Evolutionary conservation across 2,329 filamentous ascomycete genomes (phyloP).

Genomic region (Pestalotiopsis sp.): DNA sequence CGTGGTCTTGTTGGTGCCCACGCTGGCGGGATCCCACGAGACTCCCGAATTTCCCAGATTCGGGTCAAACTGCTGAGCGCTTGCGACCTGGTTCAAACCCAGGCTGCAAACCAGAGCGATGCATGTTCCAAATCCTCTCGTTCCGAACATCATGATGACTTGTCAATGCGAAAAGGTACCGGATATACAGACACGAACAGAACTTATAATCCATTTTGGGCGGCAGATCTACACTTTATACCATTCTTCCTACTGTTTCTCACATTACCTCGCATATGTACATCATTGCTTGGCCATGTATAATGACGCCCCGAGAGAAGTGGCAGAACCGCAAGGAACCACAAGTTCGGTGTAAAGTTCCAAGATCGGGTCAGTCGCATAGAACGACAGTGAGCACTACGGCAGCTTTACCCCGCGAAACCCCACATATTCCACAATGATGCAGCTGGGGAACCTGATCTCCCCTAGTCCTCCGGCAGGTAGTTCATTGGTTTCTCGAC

Average conservation of each 20-base stretch:
- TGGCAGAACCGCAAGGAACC: neutral
- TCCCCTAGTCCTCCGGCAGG: neutral
- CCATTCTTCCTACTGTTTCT: neutral
- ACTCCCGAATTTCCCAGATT: slow-evolving; percentile 28
- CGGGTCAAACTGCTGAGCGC: slow-evolving; percentile 32
- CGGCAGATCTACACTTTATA: neutral
- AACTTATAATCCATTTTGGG: neutral
- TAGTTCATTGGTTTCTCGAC: neutral
- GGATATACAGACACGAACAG: neutral
- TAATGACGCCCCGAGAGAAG: neutral
- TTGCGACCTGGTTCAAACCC: slow-evolving; percentile 13
- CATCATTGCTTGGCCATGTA: neutral
- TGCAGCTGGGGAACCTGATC: neutral
- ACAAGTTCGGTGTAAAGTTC: neutral
- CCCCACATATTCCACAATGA: neutral
- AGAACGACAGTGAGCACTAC: neutral
- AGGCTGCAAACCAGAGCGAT: slow-evolving; percentile 16
- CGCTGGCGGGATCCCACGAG: slow-evolving; percentile 30
- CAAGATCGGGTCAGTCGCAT: neutral
- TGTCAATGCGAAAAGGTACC: neutral
- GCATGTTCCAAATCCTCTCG: neutral
- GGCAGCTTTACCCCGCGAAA: neutral
- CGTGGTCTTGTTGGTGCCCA: slow-evolving; percentile 36
- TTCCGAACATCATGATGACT: neutral
- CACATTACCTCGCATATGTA: neutral